Conservation (phyloP, 1,284 basidiomycete species). For the Calocybe gambosa region DNA sequence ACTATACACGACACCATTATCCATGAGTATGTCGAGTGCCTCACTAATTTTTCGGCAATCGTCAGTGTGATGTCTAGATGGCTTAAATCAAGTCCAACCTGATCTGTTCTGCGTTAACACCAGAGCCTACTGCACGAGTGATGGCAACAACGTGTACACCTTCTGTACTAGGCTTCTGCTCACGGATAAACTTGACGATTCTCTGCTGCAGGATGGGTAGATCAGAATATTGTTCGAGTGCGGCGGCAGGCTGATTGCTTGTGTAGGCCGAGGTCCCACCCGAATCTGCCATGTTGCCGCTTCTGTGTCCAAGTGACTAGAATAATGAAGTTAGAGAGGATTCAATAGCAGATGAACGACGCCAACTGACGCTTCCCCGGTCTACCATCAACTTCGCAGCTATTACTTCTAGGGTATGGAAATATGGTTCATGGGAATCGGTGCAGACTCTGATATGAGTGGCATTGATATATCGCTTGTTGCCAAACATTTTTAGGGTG, state of each 20-base stretch:
- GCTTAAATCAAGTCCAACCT: slow-evolving; percentile 30
- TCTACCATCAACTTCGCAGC: slow-evolving; percentile 41
- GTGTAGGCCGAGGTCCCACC: slow-evolving; percentile 25
- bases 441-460: slow-evolving; percentile 63
- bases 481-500: slow-evolving; percentile 82
- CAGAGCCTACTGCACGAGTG: slow-evolving; percentile 37
- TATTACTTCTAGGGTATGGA: slow-evolving; percentile 62
- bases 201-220: slow-evolving; percentile 57
- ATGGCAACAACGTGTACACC: slow-evolving; percentile 64
- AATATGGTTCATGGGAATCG: slow-evolving; percentile 80
- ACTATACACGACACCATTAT: slow-evolving; percentile 62
- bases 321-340: slow-evolving; percentile 18
- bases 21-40: slow-evolving; percentile 64
- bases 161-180: slow-evolving; percentile 33
- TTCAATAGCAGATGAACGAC: background rate
- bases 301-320: slow-evolving; percentile 16
- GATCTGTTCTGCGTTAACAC: slow-evolving; percentile 37
- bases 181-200: slow-evolving; percentile 57
- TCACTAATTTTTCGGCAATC: slow-evolving; percentile 31
- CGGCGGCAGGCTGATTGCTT: slow-evolving; percentile 24
- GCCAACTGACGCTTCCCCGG: slow-evolving; percentile 29
- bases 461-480: slow-evolving; percentile 79
- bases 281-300: slow-evolving; percentile 8
- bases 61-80: slow-evolving; percentile 7
- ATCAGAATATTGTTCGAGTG: slow-evolving; percentile 51